Evolutionary conservation across 1,284 basidiomycete species (phyloP), one percentile per base, ranked within the genome.

Genomic region (Agaricales sp.): DNA sequence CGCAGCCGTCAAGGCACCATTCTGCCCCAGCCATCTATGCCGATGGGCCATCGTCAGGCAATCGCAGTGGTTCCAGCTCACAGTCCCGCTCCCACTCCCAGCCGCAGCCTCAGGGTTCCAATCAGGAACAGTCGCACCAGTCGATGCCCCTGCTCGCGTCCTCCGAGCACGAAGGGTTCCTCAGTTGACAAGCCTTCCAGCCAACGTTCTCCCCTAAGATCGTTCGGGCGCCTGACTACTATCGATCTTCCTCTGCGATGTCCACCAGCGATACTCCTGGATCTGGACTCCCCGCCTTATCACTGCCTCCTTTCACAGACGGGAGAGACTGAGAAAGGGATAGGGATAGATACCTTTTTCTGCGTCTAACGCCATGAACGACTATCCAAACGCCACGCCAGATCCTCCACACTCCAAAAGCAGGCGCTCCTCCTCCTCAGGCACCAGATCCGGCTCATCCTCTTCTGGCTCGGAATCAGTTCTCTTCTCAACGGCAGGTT

Each of bases 201-300:
- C 68, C 80, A 0, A 85, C 84, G 0, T 86, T 86, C 57, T 79
- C 80, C 2, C 59, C 75, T 16, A 75, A 66, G 43, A 80, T 84
- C 59, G 67, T 86, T 20, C 78, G 82, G 43, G 81, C 77, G 2
- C 83, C 83, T 3, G 67, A 70, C 8, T 71, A 80, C 58, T 81
- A 80, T 51, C 53, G 62, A 47, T 44, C 61, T 56, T 50, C 59
- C 61, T 45, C 60, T 55, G 44, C n/a, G n/a, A n/a, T n/a, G n/a
- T n/a, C n/a, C n/a, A n/a, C 53, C 51, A 18, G 8, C 54, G 2
- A n/a, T n/a, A n/a, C n/a, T n/a, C n/a, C n/a, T n/a, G n/a, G n/a
- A n/a, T n/a, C n/a, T n/a, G n/a, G n/a, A n/a, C n/a, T n/a, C n/a
- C n/a, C n/a, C n/a, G n/a, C n/a, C n/a, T n/a, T n/a, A n/a, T n/a